phyloP scores from a whole-genome alignment of 2,329 filamentous ascomycete species.

The Penicillium corylophilum region DNA sequence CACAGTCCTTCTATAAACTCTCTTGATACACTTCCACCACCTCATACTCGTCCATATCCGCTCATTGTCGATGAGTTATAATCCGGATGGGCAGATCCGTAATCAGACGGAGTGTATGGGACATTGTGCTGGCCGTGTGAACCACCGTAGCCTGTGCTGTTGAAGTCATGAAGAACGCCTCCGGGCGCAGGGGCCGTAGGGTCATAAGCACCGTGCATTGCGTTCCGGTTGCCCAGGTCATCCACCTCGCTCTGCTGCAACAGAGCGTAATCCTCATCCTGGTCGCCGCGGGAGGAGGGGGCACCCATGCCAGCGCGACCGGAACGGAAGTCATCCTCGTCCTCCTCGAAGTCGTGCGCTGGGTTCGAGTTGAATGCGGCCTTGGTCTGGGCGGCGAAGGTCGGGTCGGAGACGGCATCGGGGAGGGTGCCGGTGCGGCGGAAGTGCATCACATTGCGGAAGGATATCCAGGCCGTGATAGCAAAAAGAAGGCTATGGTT shows the following conservation, averaged over 20 bases:
- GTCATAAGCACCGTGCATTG: slow-evolving; percentile 42
- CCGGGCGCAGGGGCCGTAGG: slow-evolving; percentile 34
- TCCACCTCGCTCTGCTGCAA: slow-evolving; percentile 50
- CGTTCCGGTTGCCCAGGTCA: slow-evolving; percentile 39
- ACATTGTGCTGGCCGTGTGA: slow-evolving; percentile 35
- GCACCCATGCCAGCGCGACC: slow-evolving; percentile 42
- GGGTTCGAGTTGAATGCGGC: slow-evolving; percentile 50
- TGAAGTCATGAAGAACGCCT: slow-evolving; percentile 41
- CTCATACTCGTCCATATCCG: slow-evolving; percentile 11
- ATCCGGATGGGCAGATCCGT: slow-evolving; percentile 14
- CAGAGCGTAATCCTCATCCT: slow-evolving; percentile 53
- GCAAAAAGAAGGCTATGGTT: slow-evolving; percentile 53
- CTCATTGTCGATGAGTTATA: slow-evolving; percentile 17
- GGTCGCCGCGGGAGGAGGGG: slow-evolving; percentile 39
- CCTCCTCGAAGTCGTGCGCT: slow-evolving; percentile 46
- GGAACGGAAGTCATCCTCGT: slow-evolving; percentile 46
- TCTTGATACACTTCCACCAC: not conserved
- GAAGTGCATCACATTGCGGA: slow-evolving; percentile 57
- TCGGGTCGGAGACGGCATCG: slow-evolving; percentile 42
- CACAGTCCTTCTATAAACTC: slow-evolving; percentile 5
- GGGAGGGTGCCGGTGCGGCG: slow-evolving; percentile 58
- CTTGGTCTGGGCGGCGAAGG: slow-evolving; percentile 51
- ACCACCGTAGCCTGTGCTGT: slow-evolving; percentile 42
- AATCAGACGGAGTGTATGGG: slow-evolving; percentile 14
- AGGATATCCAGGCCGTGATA: slow-evolving; percentile 53